These are phyloP conservation scores for Chrysoporthe deuterocubensis DNA, from an alignment of 2,329 filamentous ascomycete species.

Conservation along the genomic window DNA sequence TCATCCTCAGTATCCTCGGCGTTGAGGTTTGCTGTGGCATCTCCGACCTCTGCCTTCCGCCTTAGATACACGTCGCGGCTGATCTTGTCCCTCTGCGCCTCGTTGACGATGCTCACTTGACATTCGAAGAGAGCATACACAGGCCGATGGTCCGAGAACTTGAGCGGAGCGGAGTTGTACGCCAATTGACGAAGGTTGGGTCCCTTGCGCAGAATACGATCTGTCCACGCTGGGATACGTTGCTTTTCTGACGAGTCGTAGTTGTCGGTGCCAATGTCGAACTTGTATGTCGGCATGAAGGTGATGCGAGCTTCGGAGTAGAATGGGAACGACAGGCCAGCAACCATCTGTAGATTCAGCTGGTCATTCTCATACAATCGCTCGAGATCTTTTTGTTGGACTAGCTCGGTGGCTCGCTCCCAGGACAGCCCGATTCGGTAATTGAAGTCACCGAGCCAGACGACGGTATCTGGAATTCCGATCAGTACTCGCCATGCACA, in stretches of 20 bases:
- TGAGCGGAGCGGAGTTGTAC: conserved; percentile 81
- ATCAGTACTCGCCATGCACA: conserved; percentile 31
- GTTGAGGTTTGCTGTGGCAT: conserved; percentile 60
- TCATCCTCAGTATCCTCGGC: conserved; percentile 72
- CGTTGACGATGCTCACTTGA: conserved; percentile 78
- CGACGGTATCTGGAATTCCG: conserved; percentile 63
- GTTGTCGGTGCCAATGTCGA: conserved; percentile 81
- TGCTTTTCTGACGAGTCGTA: conserved; percentile 97
- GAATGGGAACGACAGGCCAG: conserved; percentile 84
- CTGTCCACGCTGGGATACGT: conserved; percentile 95
- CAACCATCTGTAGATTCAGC: conserved; percentile 96
- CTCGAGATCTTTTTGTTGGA: conserved; percentile 74
- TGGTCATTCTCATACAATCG: conserved; percentile 91
- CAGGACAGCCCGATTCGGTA: conserved; percentile 88
- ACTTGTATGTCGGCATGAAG: conserved; percentile 96
- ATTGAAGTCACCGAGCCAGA: conserved; percentile 98
- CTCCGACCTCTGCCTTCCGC: conserved; percentile 68
- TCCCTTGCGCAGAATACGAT: conserved; percentile 88
- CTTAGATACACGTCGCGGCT: conserved; percentile 76
- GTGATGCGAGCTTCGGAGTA: conserved; percentile 89
- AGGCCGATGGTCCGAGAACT: conserved; percentile 94
- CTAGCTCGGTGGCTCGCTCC: conserved; percentile 75
- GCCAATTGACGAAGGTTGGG: conserved; percentile 78
- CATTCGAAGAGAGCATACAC: conserved; percentile 91
- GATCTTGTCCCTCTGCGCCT: conserved; percentile 71